phyloP scores from a whole-genome alignment of 2,329 filamentous ascomycete species.

The Phialocephala subalpina region DNA sequence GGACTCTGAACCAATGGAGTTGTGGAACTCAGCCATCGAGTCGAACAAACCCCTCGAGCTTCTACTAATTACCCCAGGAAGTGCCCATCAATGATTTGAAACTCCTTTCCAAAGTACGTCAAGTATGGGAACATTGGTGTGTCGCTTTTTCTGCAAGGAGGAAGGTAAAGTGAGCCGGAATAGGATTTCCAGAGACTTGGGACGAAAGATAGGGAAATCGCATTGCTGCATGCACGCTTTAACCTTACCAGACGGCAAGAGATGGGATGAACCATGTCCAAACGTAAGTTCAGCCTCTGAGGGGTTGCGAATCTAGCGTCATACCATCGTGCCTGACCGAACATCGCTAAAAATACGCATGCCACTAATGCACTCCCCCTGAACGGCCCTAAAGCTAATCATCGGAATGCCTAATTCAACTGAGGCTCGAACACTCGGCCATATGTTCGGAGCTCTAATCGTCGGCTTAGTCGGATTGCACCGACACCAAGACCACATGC shows the following conservation, averaged over 20 bases:
- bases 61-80: no score
- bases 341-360: neutral
- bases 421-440: constrained; percentile 9
- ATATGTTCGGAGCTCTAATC: constrained; percentile 14
- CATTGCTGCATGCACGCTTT: no score
- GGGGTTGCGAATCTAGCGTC: neutral
- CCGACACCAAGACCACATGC: constrained; percentile 6
- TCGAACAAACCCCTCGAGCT: no score
- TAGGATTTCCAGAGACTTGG: no score
- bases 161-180: no score
- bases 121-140: no score
- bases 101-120: no score
- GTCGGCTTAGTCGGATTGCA: neutral
- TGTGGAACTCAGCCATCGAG: no score
- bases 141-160: no score
- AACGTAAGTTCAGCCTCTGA: neutral
- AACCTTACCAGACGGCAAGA: neutral
- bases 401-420: neutral
- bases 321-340: neutral
- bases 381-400: neutral
- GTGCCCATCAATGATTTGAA: no score
- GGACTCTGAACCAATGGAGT: no score
- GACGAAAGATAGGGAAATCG: no score
- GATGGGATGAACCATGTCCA: constrained; percentile 4
- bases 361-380: neutral